Evolutionary conservation across 352 stramenopile species (phyloP).

Genomic region (Globisporangium nodosum): DNA sequence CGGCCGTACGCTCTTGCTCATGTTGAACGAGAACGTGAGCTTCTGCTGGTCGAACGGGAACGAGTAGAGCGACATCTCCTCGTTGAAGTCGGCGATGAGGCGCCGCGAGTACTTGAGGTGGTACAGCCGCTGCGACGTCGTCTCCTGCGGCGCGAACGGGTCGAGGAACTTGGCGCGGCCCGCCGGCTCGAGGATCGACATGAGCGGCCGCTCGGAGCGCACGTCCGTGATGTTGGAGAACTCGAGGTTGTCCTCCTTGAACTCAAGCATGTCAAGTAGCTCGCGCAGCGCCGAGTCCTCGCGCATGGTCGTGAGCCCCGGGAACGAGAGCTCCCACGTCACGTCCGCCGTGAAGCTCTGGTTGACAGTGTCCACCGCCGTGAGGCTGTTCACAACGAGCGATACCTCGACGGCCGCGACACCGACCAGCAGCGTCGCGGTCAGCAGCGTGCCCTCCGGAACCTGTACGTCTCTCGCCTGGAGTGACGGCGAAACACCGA

Average conservation of each 20-base stretch:
- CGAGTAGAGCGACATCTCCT: slow-evolving; percentile 30
- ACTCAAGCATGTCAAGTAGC: slow-evolving; percentile 25
- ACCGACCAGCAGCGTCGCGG: slow-evolving; percentile 16
- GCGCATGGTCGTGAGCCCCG: slow-evolving; percentile 21
- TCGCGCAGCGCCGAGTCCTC: slow-evolving; percentile 26
- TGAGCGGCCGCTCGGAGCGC: slow-evolving; percentile 8
- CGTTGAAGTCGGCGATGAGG: slow-evolving; percentile 23
- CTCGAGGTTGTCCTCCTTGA: slow-evolving; percentile 26
- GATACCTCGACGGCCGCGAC: slow-evolving; percentile 16
- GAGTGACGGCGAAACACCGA: slow-evolving; percentile 18
- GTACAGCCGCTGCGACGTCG: neutral
- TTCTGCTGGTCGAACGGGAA: slow-evolving; percentile 42
- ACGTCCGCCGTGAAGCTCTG: slow-evolving; percentile 25
- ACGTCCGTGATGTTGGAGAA: slow-evolving; percentile 24
- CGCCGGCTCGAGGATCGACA: neutral
- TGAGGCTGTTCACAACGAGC: slow-evolving; percentile 22
- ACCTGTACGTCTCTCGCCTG: neutral
- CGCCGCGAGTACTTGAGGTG: slow-evolving; percentile 22
- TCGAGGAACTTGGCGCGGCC: slow-evolving; percentile 4
- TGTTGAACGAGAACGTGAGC: slow-evolving; percentile 26
- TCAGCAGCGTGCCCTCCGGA: slow-evolving; percentile 3
- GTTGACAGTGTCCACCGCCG: slow-evolving; percentile 19
- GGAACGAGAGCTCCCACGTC: slow-evolving; percentile 24
- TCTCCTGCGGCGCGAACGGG: slow-evolving; percentile 5
- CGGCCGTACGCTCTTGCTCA: slow-evolving; percentile 13